Evolutionary conservation across 805 yeast species (phyloP), one percentile per base, ranked within the genome.

Genomic region (Saccharomycopsis schoenii): DNA sequence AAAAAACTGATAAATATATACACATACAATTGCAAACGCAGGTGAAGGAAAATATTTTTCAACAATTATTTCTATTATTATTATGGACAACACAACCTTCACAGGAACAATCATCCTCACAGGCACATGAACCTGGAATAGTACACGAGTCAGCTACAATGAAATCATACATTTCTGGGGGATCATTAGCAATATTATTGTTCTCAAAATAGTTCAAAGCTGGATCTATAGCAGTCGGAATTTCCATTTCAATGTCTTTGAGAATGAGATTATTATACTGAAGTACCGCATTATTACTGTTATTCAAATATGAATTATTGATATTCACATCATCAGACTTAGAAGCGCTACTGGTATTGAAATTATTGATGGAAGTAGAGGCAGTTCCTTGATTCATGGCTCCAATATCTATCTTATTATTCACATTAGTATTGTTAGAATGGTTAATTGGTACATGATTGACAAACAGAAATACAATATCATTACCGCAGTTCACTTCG

Each of bases 41-140:
- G 14, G 4, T 6, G 21, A 47, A 10, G 25, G 21, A 24, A 42
- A 19, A 42, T 4, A 17, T 17, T 4, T 19, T 43, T 43, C 24
- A 47, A 24, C 29, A 2, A 10, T 21, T 47, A 24, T 19, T 24
- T 19, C 34, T 47, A 19, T 41, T 56, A n/a, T 47, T 57, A 17
- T 40, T 47, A 43, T 64, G 65, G 3, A 56, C 65, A 15, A 58
- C 62, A 50, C 65, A 64, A n/a, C 65, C 65, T 15, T 60, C 65
- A 51, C 66, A 64, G 9, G 37, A 14, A 57, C 65, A 62, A 34
- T 60, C 59, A 42, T 60, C 63, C 15, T 62, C 63, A 57, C 65
- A 62, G 8, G 58, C 65, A 62, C 66, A 64, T 4, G 64, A 60
- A 9, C 66, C 65, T 6, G 65, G 66, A 56, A 64, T 64, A 14